These are phyloP conservation scores for Crithidia brevicula DNA, from an alignment of 208 protist species.

Conservation along the genomic window DNA sequence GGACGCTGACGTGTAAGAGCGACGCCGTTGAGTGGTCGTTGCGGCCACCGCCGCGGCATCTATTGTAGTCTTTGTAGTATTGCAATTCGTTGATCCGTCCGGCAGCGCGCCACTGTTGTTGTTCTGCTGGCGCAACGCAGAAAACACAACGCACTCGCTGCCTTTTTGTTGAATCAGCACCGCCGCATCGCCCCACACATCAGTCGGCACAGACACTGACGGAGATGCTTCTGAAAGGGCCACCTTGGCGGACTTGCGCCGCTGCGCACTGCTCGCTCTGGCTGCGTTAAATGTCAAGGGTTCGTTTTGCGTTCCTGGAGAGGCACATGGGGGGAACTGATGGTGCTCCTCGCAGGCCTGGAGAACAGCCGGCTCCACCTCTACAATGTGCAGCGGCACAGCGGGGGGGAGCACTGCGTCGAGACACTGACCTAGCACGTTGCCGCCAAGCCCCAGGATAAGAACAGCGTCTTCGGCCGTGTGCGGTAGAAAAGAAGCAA, in stretches of 20 bases:
- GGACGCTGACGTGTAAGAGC: neutral
- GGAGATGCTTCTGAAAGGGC: too few species aligned
- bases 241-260: too few species aligned
- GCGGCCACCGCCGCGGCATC: too few species aligned
- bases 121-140: conserved; percentile 1
- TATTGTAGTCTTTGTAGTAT: too few species aligned
- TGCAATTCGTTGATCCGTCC: too few species aligned
- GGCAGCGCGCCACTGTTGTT: neutral
- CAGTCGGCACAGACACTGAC: too few species aligned
- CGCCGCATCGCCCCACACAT: neutral
- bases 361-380: conserved; percentile 77
- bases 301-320: neutral
- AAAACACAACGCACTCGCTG: neutral
- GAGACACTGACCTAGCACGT: conserved; percentile 79
- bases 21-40: too few species aligned
- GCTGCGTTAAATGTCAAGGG: too few species aligned
- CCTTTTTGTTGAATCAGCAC: neutral
- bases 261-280: too few species aligned
- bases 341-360: conserved; percentile 47
- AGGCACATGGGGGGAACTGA: conserved; percentile 46
- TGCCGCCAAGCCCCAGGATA: conserved; percentile 78
- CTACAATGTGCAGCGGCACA: conserved; percentile 73
- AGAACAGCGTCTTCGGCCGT: conserved; percentile 47
- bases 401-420: conserved; percentile 46
- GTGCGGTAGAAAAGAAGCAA: conserved; percentile 22